Conservation (phyloP, 805 yeast species). For the Candida sonorensis region DNA sequence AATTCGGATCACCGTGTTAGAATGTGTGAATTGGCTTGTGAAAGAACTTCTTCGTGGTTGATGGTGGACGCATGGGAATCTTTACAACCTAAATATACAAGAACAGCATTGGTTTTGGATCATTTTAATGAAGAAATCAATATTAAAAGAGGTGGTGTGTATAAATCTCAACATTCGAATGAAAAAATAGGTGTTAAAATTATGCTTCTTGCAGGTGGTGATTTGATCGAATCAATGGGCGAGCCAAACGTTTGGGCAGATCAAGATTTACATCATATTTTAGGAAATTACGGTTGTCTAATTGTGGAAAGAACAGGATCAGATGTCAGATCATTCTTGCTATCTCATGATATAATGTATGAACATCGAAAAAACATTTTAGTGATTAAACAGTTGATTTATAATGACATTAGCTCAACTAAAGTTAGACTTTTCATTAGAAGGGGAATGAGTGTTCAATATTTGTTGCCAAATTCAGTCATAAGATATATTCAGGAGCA, state of each 20-base stretch:
- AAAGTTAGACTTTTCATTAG: conserved; percentile 88
- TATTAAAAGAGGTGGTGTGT: conserved; percentile 80
- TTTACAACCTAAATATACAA: conserved; percentile 79
- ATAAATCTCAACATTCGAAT: conserved; percentile 50
- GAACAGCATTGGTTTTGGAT: conserved; percentile 93
- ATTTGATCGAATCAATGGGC: conserved; percentile 97
- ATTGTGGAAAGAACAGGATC: conserved; percentile 96
- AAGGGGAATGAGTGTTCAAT: conserved; percentile 95
- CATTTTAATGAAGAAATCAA: conserved; percentile 96
- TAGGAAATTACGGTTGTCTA: conserved; percentile 93
- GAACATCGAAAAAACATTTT: conserved; percentile 90
- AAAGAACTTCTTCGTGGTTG: conserved; percentile 91
- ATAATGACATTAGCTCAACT: conserved; percentile 93
- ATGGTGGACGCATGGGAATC: conserved; percentile 99
- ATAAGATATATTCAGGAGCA: conserved; percentile 94
- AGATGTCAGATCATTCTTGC: conserved; percentile 86
- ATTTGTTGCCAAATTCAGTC: conserved; percentile 87
- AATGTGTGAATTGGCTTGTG: conserved; percentile 98
- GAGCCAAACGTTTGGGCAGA: conserved; percentile 99
- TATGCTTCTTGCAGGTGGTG: conserved; percentile 97
- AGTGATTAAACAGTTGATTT: conserved; percentile 91
- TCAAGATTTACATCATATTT: conserved; percentile 85
- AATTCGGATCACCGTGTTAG: conserved; percentile 84
- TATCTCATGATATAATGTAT: conserved; percentile 95
- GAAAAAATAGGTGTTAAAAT: conserved; percentile 67